Evolutionary conservation across 1,284 basidiomycete species (phyloP).

Genomic region (Trametes versicolor): DNA sequence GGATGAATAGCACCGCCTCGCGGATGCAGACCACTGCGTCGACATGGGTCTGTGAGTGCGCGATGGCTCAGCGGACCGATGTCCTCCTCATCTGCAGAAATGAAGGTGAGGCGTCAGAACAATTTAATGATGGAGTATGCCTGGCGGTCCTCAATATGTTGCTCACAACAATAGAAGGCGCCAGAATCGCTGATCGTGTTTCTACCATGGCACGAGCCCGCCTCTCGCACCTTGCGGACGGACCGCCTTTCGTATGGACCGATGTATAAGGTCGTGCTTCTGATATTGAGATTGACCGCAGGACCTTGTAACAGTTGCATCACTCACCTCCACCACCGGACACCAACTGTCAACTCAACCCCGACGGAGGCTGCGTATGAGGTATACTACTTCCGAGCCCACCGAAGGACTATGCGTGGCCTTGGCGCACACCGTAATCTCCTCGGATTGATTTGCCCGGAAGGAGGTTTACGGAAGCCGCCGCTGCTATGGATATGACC

Average conservation of each 20-base stretch:
- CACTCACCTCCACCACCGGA: neutral
- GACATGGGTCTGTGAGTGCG: neutral
- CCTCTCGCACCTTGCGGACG: neutral
- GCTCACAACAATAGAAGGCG: neutral
- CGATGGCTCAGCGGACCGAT: neutral
- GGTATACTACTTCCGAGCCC: neutral
- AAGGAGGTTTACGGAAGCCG: neutral
- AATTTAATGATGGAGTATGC: neutral
- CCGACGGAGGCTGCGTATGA: constrained; percentile 4
- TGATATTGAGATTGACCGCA: constrained; percentile 1
- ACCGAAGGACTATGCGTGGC: neutral
- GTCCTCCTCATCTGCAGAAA: neutral
- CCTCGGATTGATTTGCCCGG: neutral
- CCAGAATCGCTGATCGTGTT: neutral
- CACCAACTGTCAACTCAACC: neutral
- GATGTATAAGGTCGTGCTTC: neutral
- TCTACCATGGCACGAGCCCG: no score
- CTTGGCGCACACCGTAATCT: neutral
- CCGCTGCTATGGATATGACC: neutral
- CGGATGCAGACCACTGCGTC: constrained; percentile 4
- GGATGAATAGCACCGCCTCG: constrained; percentile 8
- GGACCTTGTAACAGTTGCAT: neutral
- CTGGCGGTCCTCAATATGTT: neutral
- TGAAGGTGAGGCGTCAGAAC: neutral
- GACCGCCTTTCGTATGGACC: neutral